Conservation (phyloP, 2,329 filamentous ascomycete genomes). For the Diaporthe sp. region DNA sequence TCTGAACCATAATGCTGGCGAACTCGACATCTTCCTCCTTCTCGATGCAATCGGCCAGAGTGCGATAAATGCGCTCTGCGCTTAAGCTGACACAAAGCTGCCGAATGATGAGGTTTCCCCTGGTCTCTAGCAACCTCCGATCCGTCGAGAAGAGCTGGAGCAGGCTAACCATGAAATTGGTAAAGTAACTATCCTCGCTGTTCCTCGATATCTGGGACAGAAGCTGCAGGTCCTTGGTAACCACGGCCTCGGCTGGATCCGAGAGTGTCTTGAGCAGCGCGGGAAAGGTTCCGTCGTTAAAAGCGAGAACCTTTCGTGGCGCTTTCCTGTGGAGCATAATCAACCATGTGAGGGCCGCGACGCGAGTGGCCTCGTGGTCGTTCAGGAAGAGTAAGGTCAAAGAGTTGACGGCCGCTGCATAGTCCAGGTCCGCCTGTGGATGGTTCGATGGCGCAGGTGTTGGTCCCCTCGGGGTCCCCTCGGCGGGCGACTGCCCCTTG, state of each 20-base stretch:
- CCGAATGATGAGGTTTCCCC: slow-evolving; percentile 95
- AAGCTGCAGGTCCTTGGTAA: slow-evolving; percentile 92
- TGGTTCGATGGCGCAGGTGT: slow-evolving; percentile 56
- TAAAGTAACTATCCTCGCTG: slow-evolving; percentile 97
- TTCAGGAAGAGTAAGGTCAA: slow-evolving; percentile 95
- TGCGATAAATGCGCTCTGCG: slow-evolving; percentile 94
- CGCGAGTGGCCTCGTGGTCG: slow-evolving; percentile 94
- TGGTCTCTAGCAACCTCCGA: slow-evolving; percentile 87
- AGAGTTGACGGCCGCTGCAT: slow-evolving; percentile 92
- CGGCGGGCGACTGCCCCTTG: slow-evolving; percentile 48
- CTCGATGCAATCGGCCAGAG: slow-evolving; percentile 94
- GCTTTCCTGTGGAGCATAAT: slow-evolving; percentile 98
- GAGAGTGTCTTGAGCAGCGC: slow-evolving; percentile 96
- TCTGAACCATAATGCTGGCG: slow-evolving; percentile 99
- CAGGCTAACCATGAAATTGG: slow-evolving; percentile 97
- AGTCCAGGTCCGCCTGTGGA: slow-evolving; percentile 84
- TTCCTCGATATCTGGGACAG: slow-evolving; percentile 96
- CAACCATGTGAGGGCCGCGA: slow-evolving; percentile 94
- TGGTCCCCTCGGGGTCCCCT: slow-evolving; percentile 56
- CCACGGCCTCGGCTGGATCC: slow-evolving; percentile 94
- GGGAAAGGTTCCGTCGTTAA: slow-evolving; percentile 97
- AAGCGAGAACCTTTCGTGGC: slow-evolving; percentile 90
- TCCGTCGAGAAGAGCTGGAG: slow-evolving; percentile 97
- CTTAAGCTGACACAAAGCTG: slow-evolving; percentile 94
- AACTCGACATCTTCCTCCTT: slow-evolving; percentile 99